Conservation (phyloP, 768 basidiomycete genomes). For the Trametes gibbosa region DNA sequence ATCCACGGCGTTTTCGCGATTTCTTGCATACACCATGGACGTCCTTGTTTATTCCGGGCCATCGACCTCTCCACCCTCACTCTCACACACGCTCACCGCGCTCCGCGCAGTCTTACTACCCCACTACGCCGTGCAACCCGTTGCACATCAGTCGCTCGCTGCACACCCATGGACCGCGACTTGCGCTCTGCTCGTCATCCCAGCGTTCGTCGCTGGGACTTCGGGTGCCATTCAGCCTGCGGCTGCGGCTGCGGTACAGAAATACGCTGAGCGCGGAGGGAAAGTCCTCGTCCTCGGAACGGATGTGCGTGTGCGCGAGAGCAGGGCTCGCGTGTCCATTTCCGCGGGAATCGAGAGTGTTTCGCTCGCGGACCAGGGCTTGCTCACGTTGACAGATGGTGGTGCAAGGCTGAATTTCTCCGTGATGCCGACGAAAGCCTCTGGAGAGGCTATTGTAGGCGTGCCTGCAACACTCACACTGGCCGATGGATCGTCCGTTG, state of each 20-base stretch:
- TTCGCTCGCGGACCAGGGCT: conserved; percentile 30
- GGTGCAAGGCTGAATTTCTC: conserved; percentile 8
- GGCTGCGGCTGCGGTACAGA: conserved; percentile 40
- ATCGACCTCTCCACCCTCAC: conserved; percentile 39
- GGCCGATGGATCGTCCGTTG: background rate
- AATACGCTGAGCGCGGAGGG: conserved; percentile 69
- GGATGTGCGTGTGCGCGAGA: conserved; percentile 27
- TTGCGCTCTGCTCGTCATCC: conserved; percentile 79
- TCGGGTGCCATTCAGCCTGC: conserved; percentile 39
- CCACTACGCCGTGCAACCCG: conserved; percentile 74
- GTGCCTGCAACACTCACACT: background rate
- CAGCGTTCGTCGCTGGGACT: conserved; percentile 48
- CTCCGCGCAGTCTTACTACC: conserved; percentile 62
- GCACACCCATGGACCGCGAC: conserved; percentile 73
- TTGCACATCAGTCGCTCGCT: conserved; percentile 54
- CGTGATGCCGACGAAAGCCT: background rate
- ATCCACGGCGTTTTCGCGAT: too few species aligned
- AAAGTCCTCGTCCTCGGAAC: conserved; percentile 66
- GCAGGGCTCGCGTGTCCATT: background rate
- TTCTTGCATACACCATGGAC: conserved; percentile 38
- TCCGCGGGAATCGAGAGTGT: conserved; percentile 43
- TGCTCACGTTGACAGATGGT: conserved; percentile 24
- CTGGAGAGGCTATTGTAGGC: background rate
- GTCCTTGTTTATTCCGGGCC: conserved; percentile 47
- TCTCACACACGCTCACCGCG: conserved; percentile 27